Percentiles rank a stretch among this genome's conserved stretches.
These are phyloP conservation scores for Cyberlindnera samutprakarnensis DNA, from an alignment of 805 yeast species.

Conservation along the genomic window DNA sequence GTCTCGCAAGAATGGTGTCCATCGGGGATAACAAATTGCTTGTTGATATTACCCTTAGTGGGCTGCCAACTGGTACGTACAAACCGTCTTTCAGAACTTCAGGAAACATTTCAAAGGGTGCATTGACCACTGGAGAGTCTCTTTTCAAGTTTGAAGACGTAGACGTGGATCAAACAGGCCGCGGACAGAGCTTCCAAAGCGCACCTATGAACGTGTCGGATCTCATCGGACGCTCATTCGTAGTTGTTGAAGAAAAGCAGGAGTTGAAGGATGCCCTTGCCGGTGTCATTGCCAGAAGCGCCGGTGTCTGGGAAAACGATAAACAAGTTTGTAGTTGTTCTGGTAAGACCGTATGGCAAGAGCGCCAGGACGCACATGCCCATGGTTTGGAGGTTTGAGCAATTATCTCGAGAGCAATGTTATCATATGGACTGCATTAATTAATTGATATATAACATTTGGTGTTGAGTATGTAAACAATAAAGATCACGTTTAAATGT, in stretches of 20 bases:
- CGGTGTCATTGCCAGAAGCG: conserved; percentile 93
- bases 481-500: too few relatives aligned
- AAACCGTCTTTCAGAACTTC: conserved; percentile 58
- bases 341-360: conserved; percentile 96
- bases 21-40: conserved; percentile 45
- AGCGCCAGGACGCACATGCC: conserved; percentile 64
- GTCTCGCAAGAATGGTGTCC: conserved; percentile 78
- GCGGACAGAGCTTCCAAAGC: conserved; percentile 40
- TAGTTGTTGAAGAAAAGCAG: conserved; percentile 22
- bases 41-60: conserved; percentile 75
- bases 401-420: too few relatives aligned
- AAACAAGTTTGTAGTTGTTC: conserved; percentile 91
- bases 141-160: conserved; percentile 28
- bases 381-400: conserved; percentile 39
- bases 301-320: conserved; percentile 96
- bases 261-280: conserved; percentile 36
- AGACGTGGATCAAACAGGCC: conserved; percentile 28
- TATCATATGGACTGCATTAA: too few relatives aligned
- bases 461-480: too few relatives aligned
- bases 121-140: conserved; percentile 52
- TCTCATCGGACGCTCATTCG: conserved; percentile 59
- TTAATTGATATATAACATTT: too few relatives aligned
- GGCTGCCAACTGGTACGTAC: conserved; percentile 56
- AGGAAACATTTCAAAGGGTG: conserved; percentile 76
- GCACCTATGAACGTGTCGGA: conserved; percentile 43